Percentiles rank a stretch among this genome's conserved stretches.
Conservation (phyloP, 2,329 filamentous ascomycete genomes). For the Herpomyces periplanetae region DNA sequence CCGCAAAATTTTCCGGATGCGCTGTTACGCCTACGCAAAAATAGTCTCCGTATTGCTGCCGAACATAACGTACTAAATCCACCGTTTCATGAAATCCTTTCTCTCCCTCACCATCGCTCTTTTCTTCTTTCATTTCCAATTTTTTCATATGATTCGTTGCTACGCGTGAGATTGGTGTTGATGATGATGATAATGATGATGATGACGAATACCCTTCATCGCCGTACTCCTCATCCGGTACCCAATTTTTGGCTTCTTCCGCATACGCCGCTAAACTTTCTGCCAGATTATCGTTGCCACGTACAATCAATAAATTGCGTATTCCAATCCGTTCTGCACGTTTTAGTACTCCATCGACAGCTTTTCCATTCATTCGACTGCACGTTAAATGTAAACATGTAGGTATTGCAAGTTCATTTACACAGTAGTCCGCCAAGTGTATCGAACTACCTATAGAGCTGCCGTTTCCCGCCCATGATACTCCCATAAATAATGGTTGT, state of each 20-base stretch:
- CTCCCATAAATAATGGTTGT: constrained; percentile 69
- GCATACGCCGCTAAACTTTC: no score
- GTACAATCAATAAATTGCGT: constrained; percentile 59
- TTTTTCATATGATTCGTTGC: constrained; percentile 30
- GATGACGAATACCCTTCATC: no score
- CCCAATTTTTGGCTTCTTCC: no score
- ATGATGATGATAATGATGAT: no score
- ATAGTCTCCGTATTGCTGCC: constrained; percentile 49
- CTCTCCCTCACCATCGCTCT: constrained; percentile 12
- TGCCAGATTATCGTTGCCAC: no score
- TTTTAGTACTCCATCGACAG: constrained; percentile 60
- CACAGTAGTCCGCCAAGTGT: constrained; percentile 74
- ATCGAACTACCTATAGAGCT: constrained; percentile 66
- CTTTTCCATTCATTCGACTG: constrained; percentile 64
- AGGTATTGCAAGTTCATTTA: constrained; percentile 58
- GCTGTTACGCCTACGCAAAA: constrained; percentile 82
- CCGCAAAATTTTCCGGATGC: constrained; percentile 78
- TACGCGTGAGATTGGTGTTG: constrained; percentile 59
- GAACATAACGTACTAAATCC: constrained; percentile 64
- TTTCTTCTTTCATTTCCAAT: not conserved
- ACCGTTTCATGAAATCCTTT: constrained; percentile 47
- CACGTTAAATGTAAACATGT: constrained; percentile 88
- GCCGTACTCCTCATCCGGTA: no score
- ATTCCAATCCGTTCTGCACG: constrained; percentile 68
- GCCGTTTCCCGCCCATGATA: constrained; percentile 89